Conservation (phyloP, 805 yeast genomes). For the Lachancea waltii region DNA sequence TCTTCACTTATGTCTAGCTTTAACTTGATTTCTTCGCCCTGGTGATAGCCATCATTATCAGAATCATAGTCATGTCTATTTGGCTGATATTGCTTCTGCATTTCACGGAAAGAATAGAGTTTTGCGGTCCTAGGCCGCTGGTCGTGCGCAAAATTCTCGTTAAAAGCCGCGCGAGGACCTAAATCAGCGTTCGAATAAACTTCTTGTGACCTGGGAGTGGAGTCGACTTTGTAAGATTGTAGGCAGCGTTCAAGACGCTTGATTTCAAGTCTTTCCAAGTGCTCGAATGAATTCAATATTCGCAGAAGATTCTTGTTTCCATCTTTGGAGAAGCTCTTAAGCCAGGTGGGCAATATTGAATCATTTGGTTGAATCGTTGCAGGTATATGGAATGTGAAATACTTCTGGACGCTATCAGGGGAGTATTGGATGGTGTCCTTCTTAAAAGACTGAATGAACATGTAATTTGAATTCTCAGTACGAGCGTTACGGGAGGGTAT, state of each 20-base stretch:
- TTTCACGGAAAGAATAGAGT: constrained; percentile 9
- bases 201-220: no score
- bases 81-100: constrained; percentile 10
- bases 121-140: constrained; percentile 2
- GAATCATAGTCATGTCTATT: constrained; percentile 12
- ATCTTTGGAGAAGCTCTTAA: constrained; percentile 17
- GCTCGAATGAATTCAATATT: constrained; percentile 31
- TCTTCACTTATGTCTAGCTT: constrained; percentile 12
- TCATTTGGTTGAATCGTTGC: constrained; percentile 15
- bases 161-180: not conserved
- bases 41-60: constrained; percentile 13
- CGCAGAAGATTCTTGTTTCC: constrained; percentile 22
- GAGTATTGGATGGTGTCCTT: constrained; percentile 30
- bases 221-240: constrained; percentile 6
- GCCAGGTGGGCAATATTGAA: constrained; percentile 30
- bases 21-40: constrained; percentile 7
- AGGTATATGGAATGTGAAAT: constrained; percentile 28
- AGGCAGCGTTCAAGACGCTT: constrained; percentile 26
- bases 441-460: constrained; percentile 30
- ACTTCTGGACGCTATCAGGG: constrained; percentile 27
- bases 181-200: not conserved
- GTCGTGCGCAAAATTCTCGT: not conserved
- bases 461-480: constrained; percentile 18
- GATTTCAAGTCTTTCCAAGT: constrained; percentile 32
- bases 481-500: constrained; percentile 10